Percentiles rank a stretch among this genome's conserved stretches.
Conservation (phyloP, 768 basidiomycete species). For the Leccinum obscurum region DNA sequence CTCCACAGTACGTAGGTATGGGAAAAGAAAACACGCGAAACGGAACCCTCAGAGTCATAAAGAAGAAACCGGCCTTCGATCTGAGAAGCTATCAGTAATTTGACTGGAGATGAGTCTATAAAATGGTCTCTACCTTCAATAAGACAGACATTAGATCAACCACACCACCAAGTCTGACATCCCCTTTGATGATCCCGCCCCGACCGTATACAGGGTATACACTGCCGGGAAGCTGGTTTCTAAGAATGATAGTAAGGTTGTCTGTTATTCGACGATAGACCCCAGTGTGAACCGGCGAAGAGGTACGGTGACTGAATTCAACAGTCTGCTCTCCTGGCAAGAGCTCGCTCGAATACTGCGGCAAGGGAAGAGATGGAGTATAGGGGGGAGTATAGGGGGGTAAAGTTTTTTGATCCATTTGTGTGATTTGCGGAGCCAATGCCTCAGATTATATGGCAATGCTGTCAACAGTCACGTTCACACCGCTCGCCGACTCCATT, state of each 20-base stretch:
- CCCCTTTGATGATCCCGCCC: constrained; percentile 23
- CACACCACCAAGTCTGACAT: constrained; percentile 19
- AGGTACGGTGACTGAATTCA: constrained; percentile 63
- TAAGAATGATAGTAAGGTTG: constrained; percentile 24
- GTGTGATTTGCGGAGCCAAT: not conserved
- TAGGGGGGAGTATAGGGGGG: constrained; percentile 59
- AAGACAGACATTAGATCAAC: constrained; percentile 18
- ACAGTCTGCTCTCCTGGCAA: constrained; percentile 50
- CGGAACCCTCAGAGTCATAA: constrained; percentile 10
- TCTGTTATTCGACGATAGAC: constrained; percentile 34
- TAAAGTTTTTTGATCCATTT: constrained; percentile 25
- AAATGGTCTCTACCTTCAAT: constrained; percentile 22
- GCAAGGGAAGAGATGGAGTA: constrained; percentile 51
- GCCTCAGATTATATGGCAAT: not conserved
- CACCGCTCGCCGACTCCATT: not conserved
- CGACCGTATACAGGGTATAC: constrained; percentile 24
- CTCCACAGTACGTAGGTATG: constrained; percentile 21
- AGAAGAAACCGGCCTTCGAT: constrained; percentile 28
- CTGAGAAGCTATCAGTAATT: constrained; percentile 10
- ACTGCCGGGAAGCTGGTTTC: constrained; percentile 24
- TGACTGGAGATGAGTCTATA: not conserved
- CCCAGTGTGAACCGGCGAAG: constrained; percentile 11
- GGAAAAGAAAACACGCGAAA: constrained; percentile 22
- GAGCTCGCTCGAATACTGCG: constrained; percentile 54
- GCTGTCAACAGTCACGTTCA: not conserved